These are phyloP conservation scores for Trichoderma semiorbis DNA, from an alignment of 2,329 filamentous ascomycete species.

Conservation along the genomic window DNA sequence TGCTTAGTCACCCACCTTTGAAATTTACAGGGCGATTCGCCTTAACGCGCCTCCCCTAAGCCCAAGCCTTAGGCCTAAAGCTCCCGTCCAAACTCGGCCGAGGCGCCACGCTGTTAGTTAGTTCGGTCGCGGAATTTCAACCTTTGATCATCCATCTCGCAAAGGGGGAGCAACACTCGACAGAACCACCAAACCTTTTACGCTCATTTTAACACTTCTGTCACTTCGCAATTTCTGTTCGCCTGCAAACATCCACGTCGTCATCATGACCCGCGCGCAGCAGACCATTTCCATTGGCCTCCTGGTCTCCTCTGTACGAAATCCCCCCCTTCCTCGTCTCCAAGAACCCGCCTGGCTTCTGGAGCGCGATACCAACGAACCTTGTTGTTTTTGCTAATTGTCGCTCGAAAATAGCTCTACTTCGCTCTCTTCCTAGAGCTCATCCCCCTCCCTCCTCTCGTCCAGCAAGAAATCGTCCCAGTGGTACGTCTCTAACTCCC, in stretches of 20 bases:
- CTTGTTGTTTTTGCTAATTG: background rate
- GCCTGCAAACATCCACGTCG: background rate
- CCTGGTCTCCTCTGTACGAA: slow-evolving; percentile 77
- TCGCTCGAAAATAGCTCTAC: slow-evolving; percentile 71
- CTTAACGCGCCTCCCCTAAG: slow-evolving; percentile 7
- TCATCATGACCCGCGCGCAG: slow-evolving; percentile 86
- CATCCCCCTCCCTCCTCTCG: slow-evolving; percentile 70
- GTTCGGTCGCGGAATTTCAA: background rate
- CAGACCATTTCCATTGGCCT: slow-evolving; percentile 88
- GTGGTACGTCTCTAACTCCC: slow-evolving; percentile 59
- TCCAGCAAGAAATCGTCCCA: slow-evolving; percentile 84
- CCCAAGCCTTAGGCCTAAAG: background rate
- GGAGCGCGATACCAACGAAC: background rate
- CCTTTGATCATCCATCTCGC: background rate
- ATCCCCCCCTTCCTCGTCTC: background rate
- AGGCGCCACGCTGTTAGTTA: slow-evolving; percentile 5
- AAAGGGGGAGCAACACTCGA: background rate
- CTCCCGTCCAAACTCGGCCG: background rate
- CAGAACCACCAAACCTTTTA: background rate
- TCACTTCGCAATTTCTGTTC: background rate
- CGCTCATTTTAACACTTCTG: background rate
- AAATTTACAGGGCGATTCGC: background rate
- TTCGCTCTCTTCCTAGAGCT: slow-evolving; percentile 80
- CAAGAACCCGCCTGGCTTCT: background rate
- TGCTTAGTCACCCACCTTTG: slow-evolving; percentile 9